Conservation (phyloP, 495 filamentous ascomycete genomes). For the Ascodesmis nigricans region DNA sequence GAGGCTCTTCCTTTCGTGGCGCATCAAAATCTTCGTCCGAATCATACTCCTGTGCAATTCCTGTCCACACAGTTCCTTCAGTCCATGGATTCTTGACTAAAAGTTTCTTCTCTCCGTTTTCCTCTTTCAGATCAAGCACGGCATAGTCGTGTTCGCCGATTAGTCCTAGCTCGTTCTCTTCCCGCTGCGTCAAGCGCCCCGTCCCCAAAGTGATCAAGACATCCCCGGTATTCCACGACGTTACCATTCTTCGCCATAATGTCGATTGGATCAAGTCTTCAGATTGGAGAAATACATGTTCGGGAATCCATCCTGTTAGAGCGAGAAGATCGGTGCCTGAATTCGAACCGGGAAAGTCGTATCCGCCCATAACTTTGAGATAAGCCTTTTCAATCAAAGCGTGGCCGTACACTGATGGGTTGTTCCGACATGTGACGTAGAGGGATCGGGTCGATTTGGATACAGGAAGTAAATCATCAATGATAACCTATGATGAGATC, state of each 20-base stretch:
- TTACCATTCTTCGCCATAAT: constrained; percentile 58
- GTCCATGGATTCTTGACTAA: constrained; percentile 95
- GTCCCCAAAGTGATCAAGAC: constrained; percentile 81
- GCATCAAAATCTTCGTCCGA: constrained; percentile 9
- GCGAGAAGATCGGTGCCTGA: constrained; percentile 83
- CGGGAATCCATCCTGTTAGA: constrained; percentile 86
- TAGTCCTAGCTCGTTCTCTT: constrained; percentile 62
- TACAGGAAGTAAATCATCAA: constrained; percentile 77
- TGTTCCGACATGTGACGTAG: constrained; percentile 71
- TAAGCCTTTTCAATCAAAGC: constrained; percentile 93
- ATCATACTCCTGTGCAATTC: constrained; percentile 15
- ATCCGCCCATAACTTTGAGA: constrained; percentile 86
- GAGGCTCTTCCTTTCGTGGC: constrained; percentile 1
- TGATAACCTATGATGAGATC: constrained; percentile 31
- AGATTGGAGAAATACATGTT: constrained; percentile 72
- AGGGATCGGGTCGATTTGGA: constrained; percentile 50
- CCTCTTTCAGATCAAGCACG: constrained; percentile 54
- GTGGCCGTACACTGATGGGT: constrained; percentile 64
- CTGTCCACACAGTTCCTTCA: constrained; percentile 49
- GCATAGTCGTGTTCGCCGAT: constrained; percentile 87
- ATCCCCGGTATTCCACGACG: constrained; percentile 53
- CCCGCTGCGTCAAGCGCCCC: constrained; percentile 45
- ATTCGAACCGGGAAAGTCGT: constrained; percentile 97
- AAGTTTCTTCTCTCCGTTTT: constrained; percentile 38
- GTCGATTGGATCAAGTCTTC: constrained; percentile 52